Base-by-base conservation (phyloP, 1,284 basidiomycete species). In the Ceratorhiza oryzae-sativae region DNA sequence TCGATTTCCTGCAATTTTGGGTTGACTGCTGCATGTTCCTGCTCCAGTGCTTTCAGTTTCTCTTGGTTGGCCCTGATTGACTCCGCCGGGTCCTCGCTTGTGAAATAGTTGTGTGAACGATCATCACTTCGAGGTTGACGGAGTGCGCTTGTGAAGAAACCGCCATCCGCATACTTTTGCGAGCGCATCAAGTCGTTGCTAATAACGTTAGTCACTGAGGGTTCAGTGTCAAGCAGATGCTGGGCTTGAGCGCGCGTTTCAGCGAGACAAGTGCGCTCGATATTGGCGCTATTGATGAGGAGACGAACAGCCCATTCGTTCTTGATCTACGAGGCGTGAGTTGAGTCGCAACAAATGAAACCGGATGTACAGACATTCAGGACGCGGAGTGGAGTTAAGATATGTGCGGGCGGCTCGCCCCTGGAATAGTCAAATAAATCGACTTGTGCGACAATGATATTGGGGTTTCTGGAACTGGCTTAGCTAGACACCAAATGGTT, bases 351-450 rank as follows among this genome's bases (percentile, higher is more conserved):
- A 1, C 62, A 27, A 8, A 63, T 25, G 10, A 36, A 48, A 32
- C 72, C 34, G 41, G 20, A 34, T 51, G 30, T 27, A 81, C 87
- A 12, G 75, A 94, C 95, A 34, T 92, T 88, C 4, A 98, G 84
- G n/a, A 90, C 91, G 25, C 94, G 90, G 34, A 97, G 83, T 32
- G 97, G 86, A 1, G 96, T 98, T 10, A 88, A 80, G 62, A 90
- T 83, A 25, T 84, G 76, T 12, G 80, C 75, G 27, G 85, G 83
- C 20, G 90, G 88, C 79, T 94, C 89, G 76, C 81, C 81, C 9
- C 51, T 55, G 73, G 81, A 85, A 77, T 86, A 96, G 77, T 95
- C 91, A 78, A 94, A 95, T 27, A 90, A 72, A 77, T 97, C 94
- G 34, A 84, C 87, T 67, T 87, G 83, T 39, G 86, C 84, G 56